A percentile compares a stretch with the other conserved stretches of the same genome.
These are phyloP conservation scores for Eucalyptus sp. DNA, from an alignment of 345 rosid species.

Conservation along the genomic window DNA sequence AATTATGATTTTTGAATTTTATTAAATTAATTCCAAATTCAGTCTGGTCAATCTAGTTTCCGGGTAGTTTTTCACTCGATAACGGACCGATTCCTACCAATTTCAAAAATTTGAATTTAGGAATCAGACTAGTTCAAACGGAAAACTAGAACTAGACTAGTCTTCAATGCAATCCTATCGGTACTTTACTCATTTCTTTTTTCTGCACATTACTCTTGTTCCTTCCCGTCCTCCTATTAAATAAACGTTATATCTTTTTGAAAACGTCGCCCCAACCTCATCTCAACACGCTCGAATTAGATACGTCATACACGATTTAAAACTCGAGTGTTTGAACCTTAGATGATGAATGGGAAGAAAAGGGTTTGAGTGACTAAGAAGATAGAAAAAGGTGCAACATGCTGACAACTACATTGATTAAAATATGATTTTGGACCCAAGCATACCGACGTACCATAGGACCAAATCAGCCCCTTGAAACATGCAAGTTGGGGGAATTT, in stretches of 20 bases:
- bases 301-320: background rate
- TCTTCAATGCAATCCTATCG: background rate
- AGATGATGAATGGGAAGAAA: background rate
- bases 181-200: background rate
- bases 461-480: background rate
- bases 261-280: background rate
- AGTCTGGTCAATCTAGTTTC: rapidly evolving
- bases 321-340: background rate
- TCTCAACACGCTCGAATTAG: background rate
- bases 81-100: background rate
- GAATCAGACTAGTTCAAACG: background rate
- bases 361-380: background rate
- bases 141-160: background rate
- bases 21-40: background rate
- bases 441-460: background rate
- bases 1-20: background rate
- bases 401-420: background rate
- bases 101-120: background rate
- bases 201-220: background rate
- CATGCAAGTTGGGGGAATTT: background rate
- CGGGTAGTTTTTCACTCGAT: background rate
- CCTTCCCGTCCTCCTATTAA: background rate
- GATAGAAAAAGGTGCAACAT: background rate
- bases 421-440: background rate
- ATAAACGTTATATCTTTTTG: background rate